phyloP scores from a whole-genome alignment of 2,329 filamentous ascomycete genomes.

The Penicillium sclerotiorum region DNA sequence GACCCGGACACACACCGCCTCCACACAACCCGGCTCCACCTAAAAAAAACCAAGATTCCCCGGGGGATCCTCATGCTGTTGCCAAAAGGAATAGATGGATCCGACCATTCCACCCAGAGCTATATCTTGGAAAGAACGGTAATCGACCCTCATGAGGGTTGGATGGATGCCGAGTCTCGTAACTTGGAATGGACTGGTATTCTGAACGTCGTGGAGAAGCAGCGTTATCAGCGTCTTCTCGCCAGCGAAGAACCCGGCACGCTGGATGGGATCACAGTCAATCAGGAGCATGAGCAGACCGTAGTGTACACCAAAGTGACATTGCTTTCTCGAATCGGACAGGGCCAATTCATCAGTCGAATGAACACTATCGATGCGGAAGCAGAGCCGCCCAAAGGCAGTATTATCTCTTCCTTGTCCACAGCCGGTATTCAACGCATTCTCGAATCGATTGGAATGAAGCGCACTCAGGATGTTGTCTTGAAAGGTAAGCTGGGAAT shows the following conservation, averaged over 20 bases:
- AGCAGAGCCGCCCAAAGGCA: conserved; percentile 55
- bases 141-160: conserved; percentile 64
- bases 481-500: conserved; percentile 67
- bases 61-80: conserved; percentile 63
- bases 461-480: conserved; percentile 61
- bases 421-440: conserved; percentile 63
- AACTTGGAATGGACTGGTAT: conserved; percentile 70
- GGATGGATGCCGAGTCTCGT: conserved; percentile 66
- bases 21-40: conserved; percentile 63
- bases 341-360: conserved; percentile 53
- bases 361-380: conserved; percentile 48
- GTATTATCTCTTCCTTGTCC: conserved; percentile 62
- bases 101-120: conserved; percentile 60
- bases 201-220: conserved; percentile 64
- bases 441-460: conserved; percentile 65
- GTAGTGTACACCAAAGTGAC: conserved; percentile 64
- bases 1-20: conserved; percentile 62
- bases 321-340: conserved; percentile 62
- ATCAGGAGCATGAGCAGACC: conserved; percentile 51
- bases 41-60: conserved; percentile 66
- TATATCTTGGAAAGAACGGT: conserved; percentile 66
- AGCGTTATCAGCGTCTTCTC: conserved; percentile 56
- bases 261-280: conserved; percentile 35
- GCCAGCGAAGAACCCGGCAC: conserved; percentile 22
- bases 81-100: conserved; percentile 61